Percentiles rank a stretch among this genome's conserved stretches.
Evolutionary conservation across 2,329 filamentous ascomycete species (phyloP).

Genomic region (Colletotrichum lini): DNA sequence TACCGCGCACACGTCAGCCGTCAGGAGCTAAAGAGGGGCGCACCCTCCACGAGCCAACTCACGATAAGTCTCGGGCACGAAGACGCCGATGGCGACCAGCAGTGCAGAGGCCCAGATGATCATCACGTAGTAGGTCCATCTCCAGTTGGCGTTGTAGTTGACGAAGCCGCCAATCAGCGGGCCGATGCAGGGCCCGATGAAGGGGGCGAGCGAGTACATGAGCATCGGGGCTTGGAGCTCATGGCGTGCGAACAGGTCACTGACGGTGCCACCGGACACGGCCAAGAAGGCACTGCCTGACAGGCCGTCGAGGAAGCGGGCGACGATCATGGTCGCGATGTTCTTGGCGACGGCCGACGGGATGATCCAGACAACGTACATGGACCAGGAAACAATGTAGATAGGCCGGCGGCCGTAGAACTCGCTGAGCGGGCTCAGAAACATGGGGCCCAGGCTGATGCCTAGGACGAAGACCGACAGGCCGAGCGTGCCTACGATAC

Average conservation of each 20-base stretch:
- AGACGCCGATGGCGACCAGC: conserved; percentile 74
- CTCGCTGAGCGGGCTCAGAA: conserved; percentile 76
- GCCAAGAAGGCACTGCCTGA: conserved; percentile 78
- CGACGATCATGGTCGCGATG: conserved; percentile 83
- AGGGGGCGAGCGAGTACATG: conserved; percentile 78
- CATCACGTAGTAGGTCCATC: conserved; percentile 88
- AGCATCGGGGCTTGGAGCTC: conserved; percentile 87
- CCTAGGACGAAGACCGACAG: conserved; percentile 88
- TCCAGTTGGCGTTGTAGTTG: conserved; percentile 80
- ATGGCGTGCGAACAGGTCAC: conserved; percentile 80
- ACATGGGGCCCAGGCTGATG: conserved; percentile 73
- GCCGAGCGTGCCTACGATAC: conserved; percentile 82
- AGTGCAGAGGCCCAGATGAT: conserved; percentile 84
- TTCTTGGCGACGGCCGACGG: conserved; percentile 87
- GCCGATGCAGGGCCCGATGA: conserved; percentile 73
- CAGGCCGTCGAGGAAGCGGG: conserved; percentile 83
- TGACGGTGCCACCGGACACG: conserved; percentile 88
- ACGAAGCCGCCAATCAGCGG: conserved; percentile 84
- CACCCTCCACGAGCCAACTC: conserved; percentile 47
- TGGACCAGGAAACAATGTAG: conserved; percentile 80
- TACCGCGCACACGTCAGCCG: conserved; percentile 27
- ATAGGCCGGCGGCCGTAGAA: conserved; percentile 89
- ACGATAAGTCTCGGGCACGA: conserved; percentile 92
- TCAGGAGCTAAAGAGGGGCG: conserved; percentile 17
- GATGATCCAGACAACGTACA: conserved; percentile 85